Evolutionary conservation across 1,139 yeast species (phyloP).

Genomic region (Hyphopichia pseudoburtonii): DNA sequence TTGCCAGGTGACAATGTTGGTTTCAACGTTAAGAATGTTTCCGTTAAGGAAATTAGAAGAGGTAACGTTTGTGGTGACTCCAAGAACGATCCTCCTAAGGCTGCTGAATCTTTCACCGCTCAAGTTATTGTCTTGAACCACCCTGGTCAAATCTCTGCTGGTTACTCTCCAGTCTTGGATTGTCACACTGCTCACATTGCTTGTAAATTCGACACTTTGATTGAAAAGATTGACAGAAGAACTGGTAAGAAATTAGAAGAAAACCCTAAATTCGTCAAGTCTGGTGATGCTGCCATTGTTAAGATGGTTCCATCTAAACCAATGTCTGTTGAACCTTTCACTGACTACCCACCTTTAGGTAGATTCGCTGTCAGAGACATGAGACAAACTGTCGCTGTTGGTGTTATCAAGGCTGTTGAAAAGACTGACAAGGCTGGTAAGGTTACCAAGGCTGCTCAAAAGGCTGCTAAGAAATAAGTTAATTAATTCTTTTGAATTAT

Average conservation of each 20-base stretch:
- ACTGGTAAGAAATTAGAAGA: conserved; percentile 87
- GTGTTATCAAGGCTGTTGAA: conserved; percentile 98
- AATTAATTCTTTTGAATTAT: conserved; percentile 10
- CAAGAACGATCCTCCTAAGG: conserved; percentile 91
- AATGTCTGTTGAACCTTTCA: conserved; percentile 96
- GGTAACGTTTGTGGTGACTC: conserved; percentile 96
- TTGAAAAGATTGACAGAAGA: conserved; percentile 93
- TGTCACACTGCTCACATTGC: conserved; percentile 97
- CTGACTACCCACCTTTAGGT: conserved; percentile 98
- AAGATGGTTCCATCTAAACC: conserved; percentile 93
- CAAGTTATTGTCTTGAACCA: conserved; percentile 90
- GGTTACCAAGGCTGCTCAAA: conserved; percentile 99
- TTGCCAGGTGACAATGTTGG: conserved; percentile 94
- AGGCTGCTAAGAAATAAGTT: conserved; percentile 95
- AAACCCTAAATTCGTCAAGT: conserved; percentile 81
- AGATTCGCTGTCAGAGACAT: conserved; percentile 99
- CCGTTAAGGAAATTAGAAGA: conserved; percentile 92
- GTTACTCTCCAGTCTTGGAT: conserved; percentile 91
- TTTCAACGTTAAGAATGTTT: conserved; percentile 92
- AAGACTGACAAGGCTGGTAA: conserved; percentile 95
- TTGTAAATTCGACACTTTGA: conserved; percentile 80
- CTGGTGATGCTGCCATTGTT: conserved; percentile 94
- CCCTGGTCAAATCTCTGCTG: conserved; percentile 92
- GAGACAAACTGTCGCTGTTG: conserved; percentile 99
- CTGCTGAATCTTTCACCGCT: conserved; percentile 80